Evolutionary conservation across 129 eudicot species (phyloP), one percentile per base, ranked within the genome.

Genomic region (Sambucus nigra): DNA sequence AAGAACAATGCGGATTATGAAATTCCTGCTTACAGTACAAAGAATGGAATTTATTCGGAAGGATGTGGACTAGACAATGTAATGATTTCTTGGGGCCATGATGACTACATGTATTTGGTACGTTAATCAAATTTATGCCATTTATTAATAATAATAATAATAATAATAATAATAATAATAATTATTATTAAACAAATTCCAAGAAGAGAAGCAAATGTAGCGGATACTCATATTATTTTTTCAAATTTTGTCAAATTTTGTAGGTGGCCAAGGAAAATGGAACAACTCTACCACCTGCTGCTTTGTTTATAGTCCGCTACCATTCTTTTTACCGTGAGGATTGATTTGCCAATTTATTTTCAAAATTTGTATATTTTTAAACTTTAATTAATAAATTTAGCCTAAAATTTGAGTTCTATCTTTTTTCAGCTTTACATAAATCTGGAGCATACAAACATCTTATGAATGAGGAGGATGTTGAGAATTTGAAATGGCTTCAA

Each of bases 61-160:
- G 94, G 95, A 40, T 85, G 94, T 70, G 98, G 98, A 21, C 77
- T 91, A 0, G 78, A 85, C 5, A 91, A 91, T 73, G 95, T 91
- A 15, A 59, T 66, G 59, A 69, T 91, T 57, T 85, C 98, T 47
- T 91, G 94, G 94, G 98, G 98, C 6, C 98, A 91, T 63, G 98
- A 89, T 61, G 95, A 89, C 32, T 89, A 88, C 68, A 84, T 89
- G 97, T 89, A 81, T 58, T 67, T 89, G 93, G 95, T 84, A 79
- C 42, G 63, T 31, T 16, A 31, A 42, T 1, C 4, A 42, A 42
- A 42, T 42, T 19, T 42, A 15, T n/a, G 19, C 2, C 14, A 13
- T 50, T 23, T 12, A 14, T 32, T 4, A 18, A 0, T 3, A 16
- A 11, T 11, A 31, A 1, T 12, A 3, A 31, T 13, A 5, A 3